Conservation (phyloP, 2,329 filamentous ascomycete species). For the Talaromyces sp. region DNA sequence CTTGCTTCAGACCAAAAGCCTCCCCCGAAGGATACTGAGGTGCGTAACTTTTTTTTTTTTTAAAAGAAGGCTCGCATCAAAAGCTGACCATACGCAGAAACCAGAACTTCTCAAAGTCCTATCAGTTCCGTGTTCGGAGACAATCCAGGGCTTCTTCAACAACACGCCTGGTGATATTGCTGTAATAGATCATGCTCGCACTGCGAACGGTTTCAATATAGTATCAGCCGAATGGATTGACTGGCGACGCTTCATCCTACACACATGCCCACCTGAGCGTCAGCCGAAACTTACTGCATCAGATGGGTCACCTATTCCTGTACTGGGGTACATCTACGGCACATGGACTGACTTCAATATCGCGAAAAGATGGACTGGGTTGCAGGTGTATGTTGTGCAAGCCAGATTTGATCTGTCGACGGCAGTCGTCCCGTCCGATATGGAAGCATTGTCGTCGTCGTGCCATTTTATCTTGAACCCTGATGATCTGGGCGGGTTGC, state of each 20-base stretch:
- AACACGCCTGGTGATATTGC: slow-evolving; percentile 6
- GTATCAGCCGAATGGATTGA: slow-evolving; percentile 8
- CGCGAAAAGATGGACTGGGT: not conserved
- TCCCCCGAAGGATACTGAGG: not conserved
- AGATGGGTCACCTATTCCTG: not conserved
- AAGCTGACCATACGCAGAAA: not conserved
- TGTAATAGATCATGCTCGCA: not conserved
- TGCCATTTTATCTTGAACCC: slow-evolving; percentile 8
- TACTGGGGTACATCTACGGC: slow-evolving; percentile 8
- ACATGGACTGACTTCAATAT: slow-evolving; percentile 4
- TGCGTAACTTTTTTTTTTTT: not conserved
- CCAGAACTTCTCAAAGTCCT: not conserved
- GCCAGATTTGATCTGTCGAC: not conserved
- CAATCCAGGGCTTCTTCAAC: slow-evolving; percentile 1
- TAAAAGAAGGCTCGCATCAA: not conserved
- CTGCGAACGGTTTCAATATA: slow-evolving; percentile 2
- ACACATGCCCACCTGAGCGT: not conserved
- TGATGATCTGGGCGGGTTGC: not conserved
- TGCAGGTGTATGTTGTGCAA: slow-evolving; percentile 4
- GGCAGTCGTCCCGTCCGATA: not conserved
- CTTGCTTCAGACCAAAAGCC: not conserved
- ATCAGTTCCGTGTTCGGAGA: not conserved
- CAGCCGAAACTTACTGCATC: slow-evolving; percentile 3
- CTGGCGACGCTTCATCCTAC: slow-evolving; percentile 6
- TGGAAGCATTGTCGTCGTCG: not conserved